Percentiles rank a stretch among this genome's conserved stretches.
These are phyloP conservation scores for Geotrichum siamense DNA, from an alignment of 1,139 yeast species.

Conservation along the genomic window DNA sequence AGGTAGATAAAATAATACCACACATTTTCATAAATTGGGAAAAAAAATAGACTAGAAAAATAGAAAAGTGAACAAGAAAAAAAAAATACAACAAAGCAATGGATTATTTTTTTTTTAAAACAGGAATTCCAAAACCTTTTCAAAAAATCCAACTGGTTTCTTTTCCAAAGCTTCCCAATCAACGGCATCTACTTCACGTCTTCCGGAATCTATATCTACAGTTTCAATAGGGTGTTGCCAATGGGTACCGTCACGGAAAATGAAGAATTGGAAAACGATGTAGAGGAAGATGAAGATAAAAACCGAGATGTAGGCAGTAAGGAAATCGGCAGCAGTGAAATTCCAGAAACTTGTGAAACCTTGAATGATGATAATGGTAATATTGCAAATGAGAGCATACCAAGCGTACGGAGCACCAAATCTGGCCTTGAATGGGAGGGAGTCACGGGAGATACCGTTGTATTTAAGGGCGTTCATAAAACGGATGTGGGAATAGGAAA, in stretches of 20 bases:
- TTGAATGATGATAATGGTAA: conserved; percentile 51
- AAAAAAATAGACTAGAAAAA: too few species aligned
- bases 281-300: conserved; percentile 50
- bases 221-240: conserved; percentile 46
- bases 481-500: conserved; percentile 64
- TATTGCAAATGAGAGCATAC: conserved; percentile 53
- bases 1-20: too few species aligned
- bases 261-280: conserved; percentile 44
- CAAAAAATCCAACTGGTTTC: conserved; percentile 3
- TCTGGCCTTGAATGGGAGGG: conserved; percentile 63
- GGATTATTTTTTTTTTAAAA: conserved; percentile 4
- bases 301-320: conserved; percentile 62
- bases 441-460: conserved; percentile 51
- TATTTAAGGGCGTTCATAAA: conserved; percentile 46
- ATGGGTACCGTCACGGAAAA: conserved; percentile 14
- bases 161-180: conserved; percentile 30
- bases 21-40: too few species aligned
- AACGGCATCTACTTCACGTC: conserved; percentile 48
- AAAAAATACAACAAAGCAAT: too few species aligned
- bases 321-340: conserved; percentile 57
- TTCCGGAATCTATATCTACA: conserved; percentile 68
- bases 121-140: conserved; percentile 14
- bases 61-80: too few species aligned
- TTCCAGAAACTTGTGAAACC: conserved; percentile 58
- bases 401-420: conserved; percentile 65